These are phyloP conservation scores for Ophiostoma sp. DNA, from an alignment of 2,329 filamentous ascomycete species.

Conservation along the genomic window DNA sequence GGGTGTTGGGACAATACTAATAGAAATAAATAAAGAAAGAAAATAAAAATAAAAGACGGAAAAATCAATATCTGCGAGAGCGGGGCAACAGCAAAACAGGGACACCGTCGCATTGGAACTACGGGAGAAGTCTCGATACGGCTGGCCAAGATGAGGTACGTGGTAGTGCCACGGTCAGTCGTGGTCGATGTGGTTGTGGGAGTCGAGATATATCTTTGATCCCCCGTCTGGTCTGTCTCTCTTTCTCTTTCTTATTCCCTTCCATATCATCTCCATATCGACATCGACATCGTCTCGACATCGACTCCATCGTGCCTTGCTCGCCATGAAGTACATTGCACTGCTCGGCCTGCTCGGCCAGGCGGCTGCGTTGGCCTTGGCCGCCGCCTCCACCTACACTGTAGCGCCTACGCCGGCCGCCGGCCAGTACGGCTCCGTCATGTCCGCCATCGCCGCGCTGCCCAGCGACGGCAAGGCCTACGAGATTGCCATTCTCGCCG, in stretches of 20 bases:
- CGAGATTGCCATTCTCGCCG: slow-evolving; percentile 39
- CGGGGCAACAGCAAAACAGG: neutral
- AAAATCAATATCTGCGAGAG: neutral
- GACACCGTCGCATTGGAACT: neutral
- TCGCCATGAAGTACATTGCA: slow-evolving; percentile 5
- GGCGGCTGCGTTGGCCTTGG: neutral
- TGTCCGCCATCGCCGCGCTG: slow-evolving; percentile 41
- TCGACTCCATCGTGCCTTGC: neutral
- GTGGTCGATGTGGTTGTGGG: neutral
- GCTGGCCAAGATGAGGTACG: neutral
- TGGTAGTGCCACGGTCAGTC: neutral
- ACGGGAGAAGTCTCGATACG: neutral
- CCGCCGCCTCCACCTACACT: slow-evolving; percentile 19
- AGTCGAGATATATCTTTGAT: neutral
- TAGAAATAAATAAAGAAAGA: neutral
- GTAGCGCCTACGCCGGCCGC: slow-evolving; percentile 32
- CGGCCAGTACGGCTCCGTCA: slow-evolving; percentile 39
- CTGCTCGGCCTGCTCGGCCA: neutral
- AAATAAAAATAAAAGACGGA: neutral
- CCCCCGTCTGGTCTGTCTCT: neutral
- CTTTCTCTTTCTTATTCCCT: neutral
- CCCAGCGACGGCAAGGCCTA: slow-evolving; percentile 39
- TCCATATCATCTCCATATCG: neutral
- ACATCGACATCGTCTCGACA: neutral
- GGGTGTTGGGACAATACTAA: neutral